These are phyloP conservation scores for Aspergillus costaricaensis DNA, from an alignment of 2,329 filamentous ascomycete species.

Conservation along the genomic window DNA sequence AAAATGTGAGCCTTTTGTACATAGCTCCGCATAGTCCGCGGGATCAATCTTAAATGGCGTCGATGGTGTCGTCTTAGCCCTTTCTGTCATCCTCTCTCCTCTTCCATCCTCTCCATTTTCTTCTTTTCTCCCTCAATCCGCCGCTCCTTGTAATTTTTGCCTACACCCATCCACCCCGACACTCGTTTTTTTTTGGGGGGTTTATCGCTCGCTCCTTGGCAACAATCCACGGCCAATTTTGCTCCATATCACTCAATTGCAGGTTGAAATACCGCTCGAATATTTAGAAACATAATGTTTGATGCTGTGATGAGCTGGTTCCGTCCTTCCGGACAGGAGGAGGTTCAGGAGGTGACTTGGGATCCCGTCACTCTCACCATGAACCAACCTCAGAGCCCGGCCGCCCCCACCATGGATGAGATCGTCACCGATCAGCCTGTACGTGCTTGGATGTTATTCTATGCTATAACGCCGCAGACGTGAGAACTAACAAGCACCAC, in stretches of 20 bases:
- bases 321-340: background rate
- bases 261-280: background rate
- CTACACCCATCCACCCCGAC: background rate
- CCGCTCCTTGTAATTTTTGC: background rate
- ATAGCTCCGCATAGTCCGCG: background rate
- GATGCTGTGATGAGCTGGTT: conserved; percentile 7
- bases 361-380: conserved; percentile 10
- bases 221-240: background rate
- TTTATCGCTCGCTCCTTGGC: background rate
- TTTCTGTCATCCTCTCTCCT: background rate
- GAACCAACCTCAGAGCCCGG: conserved; percentile 7
- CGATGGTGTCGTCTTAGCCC: conserved; percentile 4
- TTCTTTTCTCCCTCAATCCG: background rate
- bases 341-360: conserved; percentile 4
- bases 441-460: background rate
- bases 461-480: background rate
- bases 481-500: background rate
- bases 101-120: background rate
- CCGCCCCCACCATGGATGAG: background rate
- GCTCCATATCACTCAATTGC: no score
- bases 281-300: conserved; percentile 2
- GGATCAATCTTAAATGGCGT: background rate
- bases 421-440: conserved; percentile 10
- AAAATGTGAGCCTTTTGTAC: background rate
- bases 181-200: background rate